Base-by-base conservation (phyloP, 179 eudicot genomes). In the Silene noctiflora region DNA sequence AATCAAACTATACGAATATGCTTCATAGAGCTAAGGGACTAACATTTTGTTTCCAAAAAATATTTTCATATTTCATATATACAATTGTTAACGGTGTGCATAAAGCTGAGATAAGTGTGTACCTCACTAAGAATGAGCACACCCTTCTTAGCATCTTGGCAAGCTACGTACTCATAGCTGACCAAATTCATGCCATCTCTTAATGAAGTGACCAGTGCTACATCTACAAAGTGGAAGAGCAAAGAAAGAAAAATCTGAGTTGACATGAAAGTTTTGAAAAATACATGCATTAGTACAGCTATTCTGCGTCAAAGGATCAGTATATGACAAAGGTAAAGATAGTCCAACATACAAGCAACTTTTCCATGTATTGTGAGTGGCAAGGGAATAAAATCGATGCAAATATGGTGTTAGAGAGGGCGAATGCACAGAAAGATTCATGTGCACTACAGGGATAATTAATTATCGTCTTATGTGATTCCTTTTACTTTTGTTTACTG, bases 121-220 rank as follows among this genome's bases (percentile, higher is more conserved):
- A 94, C 99, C 85, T 96, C 99, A 75, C 99, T 95, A 60, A 95
- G 95, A 86, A 95, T 91, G 62, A 95, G 97, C 42, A 95, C 99
- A 56, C 98, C 99, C 83, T 86, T 91, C 83, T 89, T 94, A 51
- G 84, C 82, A 75, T 88, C 97, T 89, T 96, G 98, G 87, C 98
- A 96, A 75, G 99, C 97, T 79, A 96, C 98, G 83, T 86, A 96
- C 84, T 96, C 99, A 79, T 91, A 96, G 88, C 98, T 91, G 80
- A 93, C 99, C 67, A 93, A 91, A 87, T 96, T 95, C 98, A 93
- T 93, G 78, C 99, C 99, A 85, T 95, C 99, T 74, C 98, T 84
- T 89, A 95, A 82, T 56, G 98, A 93, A 77, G 99, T 93, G 67
- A 96, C 99, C 58, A 96, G 90, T 70, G 98, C 98, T 76, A 96